Conservation (phyloP, 257 asterid species). For the Solanum gracilifrons region DNA sequence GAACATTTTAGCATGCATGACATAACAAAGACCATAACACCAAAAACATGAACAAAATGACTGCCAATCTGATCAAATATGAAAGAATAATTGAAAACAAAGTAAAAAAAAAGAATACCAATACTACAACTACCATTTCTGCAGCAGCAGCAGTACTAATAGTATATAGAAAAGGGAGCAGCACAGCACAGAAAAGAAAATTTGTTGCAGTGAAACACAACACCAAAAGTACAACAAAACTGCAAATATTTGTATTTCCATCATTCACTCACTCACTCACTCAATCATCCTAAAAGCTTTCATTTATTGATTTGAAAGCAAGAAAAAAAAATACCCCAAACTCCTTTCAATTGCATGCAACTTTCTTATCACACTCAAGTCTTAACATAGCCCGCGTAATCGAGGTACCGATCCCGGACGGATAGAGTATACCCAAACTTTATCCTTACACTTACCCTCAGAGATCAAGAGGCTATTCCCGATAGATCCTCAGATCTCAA, state of each 20-base stretch:
- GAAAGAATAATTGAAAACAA: not conserved
- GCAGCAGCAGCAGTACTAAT: not conserved
- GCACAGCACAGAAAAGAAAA: not conserved
- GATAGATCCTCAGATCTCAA: not conserved
- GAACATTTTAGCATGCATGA: not conserved
- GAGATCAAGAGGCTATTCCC: not conserved
- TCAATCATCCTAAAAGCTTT: slow-evolving; percentile 49
- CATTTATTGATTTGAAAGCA: not conserved
- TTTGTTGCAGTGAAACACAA: not conserved
- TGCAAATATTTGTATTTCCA: slow-evolving; percentile 12
- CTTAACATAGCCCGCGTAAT: not conserved
- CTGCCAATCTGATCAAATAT: slow-evolving; percentile 62
- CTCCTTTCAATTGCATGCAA: slow-evolving; percentile 14
- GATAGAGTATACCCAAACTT: not conserved
- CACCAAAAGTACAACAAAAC: not conserved
- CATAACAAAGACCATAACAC: not conserved
- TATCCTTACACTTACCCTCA: not conserved
- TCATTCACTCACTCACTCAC: slow-evolving; percentile 31
- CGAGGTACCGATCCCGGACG: not conserved
- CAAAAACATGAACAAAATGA: slow-evolving; percentile 32
- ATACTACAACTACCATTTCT: not conserved
- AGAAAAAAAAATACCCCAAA: too few relatives aligned
- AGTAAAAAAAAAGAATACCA: not conserved
- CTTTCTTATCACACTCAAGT: slow-evolving; percentile 8
- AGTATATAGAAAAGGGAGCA: not conserved